Evolutionary conservation across 2,329 filamentous ascomycete genomes (phyloP), one percentile per base, ranked within the genome.

Genomic region (Penicillium sp.): DNA sequence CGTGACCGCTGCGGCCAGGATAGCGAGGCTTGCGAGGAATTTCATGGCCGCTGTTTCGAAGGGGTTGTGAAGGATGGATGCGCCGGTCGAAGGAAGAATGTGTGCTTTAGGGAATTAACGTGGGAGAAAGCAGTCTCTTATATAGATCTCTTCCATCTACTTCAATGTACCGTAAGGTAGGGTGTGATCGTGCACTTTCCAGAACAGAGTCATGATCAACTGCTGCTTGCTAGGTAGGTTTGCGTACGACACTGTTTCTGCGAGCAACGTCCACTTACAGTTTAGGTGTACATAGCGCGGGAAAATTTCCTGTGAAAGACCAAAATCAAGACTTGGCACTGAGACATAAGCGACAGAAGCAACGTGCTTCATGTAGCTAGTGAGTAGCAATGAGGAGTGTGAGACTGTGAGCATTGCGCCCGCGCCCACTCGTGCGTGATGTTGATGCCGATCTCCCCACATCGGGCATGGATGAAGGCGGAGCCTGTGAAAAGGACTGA

Each of bases 1-100:
- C 4, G 67, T 41, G 49, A 64, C 69, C 10, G 70, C 61, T 38
- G 70, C 66, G 35, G 69, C 66, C 34, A 77, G 56, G 15, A 74
- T 45, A 48, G 71, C 63, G 43, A 76, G 61, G 6, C 67, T 65
- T 38, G 67, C 38, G 61, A 74, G 53, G 57, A 75, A 61, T 55
- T 72, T 72, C 72, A 75, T 74, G 34, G 52, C 67, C 4, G 57
- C 22, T 17, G 49, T 39, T 5, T 34, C n/a, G 43, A 37, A 31
- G 31, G 14, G 1, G 3, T 43, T n/a, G 8, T n/a, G 14, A 15
- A 20, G 15, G 25, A 47, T 5, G 25, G 28, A 47, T n/a, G 43
- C 14, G 22, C 15, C 43, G 6, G 43, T n/a, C 5, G 14, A 28
- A 25, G 22, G 7, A 28, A 15, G 22, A 15, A 45, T 14, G 4